Base-by-base conservation (phyloP, 805 yeast genomes). In the Lipomyces oligophaga region DNA sequence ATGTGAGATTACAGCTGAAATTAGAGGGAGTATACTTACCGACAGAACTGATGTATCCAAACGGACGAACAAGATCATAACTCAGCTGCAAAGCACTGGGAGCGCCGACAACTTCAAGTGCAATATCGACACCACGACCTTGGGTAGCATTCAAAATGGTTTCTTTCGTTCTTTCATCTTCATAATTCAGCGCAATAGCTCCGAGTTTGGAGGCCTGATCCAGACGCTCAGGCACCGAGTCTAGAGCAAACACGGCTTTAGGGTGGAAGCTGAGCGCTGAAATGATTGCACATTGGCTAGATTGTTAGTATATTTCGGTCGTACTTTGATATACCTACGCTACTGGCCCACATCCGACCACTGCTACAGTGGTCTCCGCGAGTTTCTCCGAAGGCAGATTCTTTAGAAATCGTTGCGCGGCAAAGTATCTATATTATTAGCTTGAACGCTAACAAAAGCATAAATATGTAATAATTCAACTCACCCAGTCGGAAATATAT, bases 341-440 rank as follows among this genome's bases (percentile, higher is more conserved):
- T 2, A 77, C 81, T 0, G 81, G 81, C 0, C 84, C 84, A 7
- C 79, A 73, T 1, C 83, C 84, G 4, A 79, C 58, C 50, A 77
- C 81, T 37, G 78, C 66, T 3, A 77, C 63, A 0, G 69, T 68
- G 20, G 73, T 57, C 15, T 66, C 70, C 30, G 62, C 58, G 3
- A 70, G 58, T 22, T 64, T 59, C 16, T 64, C 63, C 24, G 64
- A 63, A 34, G 69, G 63, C 35, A 68, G 65, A 48, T 62, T 68
- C 50, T 71, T 71, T 36, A 74, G 59, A 49, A 74, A 73, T 55
- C 77, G 76, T 48, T 71, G 69, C 8, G 74, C 80, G 28, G 82
- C 81, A 51, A 70, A 74, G 63, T 75, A 79, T 16, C 38, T 34
- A 5, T 7, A 11, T 34, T 16, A n/a, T n/a, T n/a, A n/a, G n/a